Base-by-base conservation (phyloP, 345 rosid genomes). In the Populus ilicifolia region DNA sequence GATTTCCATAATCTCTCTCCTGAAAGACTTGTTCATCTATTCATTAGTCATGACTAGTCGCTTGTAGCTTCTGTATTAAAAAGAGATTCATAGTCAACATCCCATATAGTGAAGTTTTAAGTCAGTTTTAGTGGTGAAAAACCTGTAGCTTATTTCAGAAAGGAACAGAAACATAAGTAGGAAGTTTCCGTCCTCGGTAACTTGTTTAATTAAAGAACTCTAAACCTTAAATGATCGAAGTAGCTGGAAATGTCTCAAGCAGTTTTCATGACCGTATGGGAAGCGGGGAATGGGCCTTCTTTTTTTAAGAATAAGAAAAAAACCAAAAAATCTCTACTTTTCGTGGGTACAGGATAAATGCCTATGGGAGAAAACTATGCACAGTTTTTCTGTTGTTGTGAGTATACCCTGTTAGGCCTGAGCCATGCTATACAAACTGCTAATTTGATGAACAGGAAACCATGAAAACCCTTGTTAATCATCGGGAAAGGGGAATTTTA, bases 1-100 rank as follows among this genome's bases (percentile, higher is more conserved):
- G 6, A 91, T 81, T 71, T 91, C 95, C 65, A 89, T 63, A 2
- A 88, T 67, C 85, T 91, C 95, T 72, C 93, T 89, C 95, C 91
- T 89, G 83, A 66, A 83, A 33, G 27, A 65, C 17, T 1, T 35
- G n/a, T 29, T 38, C 71, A 56, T 21, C 14, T 64, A n/a, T 6
- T 36, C n/a, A 8, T 44, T 70, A 70, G 9, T 23, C 54, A 48
- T 17, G 21, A 48, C 21, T 16, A 48, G 54, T 48, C 21, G 54
- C 54, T 48, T 17, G 54, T 48, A 48, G 20, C 6, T 48, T 48
- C 18, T 16, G 6, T 48, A 16, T 48, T 17, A 16, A 7, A 48
- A 48, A 48, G 54, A 48, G 54, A 48, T 14, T 48, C 54, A 4
- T 17, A 14, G 54, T 48, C 54, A 48, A 48, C 20, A 16, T 48